These are phyloP conservation scores for Coriaria nepalensis DNA, from an alignment of 306 rosid species.

Conservation along the genomic window DNA sequence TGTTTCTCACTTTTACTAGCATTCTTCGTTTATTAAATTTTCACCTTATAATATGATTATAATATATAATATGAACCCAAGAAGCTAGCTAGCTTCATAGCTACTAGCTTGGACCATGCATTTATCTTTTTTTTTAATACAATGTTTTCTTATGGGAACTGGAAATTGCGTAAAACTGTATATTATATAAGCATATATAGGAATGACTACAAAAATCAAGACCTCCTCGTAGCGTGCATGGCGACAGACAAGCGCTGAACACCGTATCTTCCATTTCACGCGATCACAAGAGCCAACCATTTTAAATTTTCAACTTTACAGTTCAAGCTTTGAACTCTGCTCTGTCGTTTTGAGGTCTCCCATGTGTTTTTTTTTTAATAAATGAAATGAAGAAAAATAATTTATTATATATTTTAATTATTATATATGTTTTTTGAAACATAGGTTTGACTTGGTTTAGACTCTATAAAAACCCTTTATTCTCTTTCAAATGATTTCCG, in stretches of 20 bases:
- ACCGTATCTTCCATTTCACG: conserved; percentile 47
- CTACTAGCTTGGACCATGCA: too few relatives aligned
- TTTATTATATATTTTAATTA: too few relatives aligned
- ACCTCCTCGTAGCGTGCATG: conserved; percentile 40
- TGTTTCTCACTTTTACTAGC: neutral
- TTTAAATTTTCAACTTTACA: conserved; percentile 12
- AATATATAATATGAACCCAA: too few relatives aligned
- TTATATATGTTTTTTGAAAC: conserved; percentile 1
- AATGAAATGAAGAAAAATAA: neutral
- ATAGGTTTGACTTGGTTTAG: conserved; percentile 28
- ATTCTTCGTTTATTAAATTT: neutral
- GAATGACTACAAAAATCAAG: conserved; percentile 6
- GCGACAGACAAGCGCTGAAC: conserved; percentile 61
- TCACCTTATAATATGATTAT: neutral
- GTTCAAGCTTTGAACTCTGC: conserved; percentile 8
- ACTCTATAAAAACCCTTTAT: conserved; percentile 17
- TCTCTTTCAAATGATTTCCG: conserved; percentile 14
- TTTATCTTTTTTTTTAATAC: too few relatives aligned
- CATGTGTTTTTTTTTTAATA: conserved; percentile 7
- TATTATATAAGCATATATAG: too few relatives aligned
- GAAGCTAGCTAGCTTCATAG: too few relatives aligned
- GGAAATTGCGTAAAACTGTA: too few relatives aligned
- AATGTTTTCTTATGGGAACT: neutral
- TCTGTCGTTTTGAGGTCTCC: conserved; percentile 2
- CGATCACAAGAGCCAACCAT: conserved; percentile 13